phyloP scores from a whole-genome alignment of 768 basidiomycete genomes.

The Mrakia blollopis region DNA sequence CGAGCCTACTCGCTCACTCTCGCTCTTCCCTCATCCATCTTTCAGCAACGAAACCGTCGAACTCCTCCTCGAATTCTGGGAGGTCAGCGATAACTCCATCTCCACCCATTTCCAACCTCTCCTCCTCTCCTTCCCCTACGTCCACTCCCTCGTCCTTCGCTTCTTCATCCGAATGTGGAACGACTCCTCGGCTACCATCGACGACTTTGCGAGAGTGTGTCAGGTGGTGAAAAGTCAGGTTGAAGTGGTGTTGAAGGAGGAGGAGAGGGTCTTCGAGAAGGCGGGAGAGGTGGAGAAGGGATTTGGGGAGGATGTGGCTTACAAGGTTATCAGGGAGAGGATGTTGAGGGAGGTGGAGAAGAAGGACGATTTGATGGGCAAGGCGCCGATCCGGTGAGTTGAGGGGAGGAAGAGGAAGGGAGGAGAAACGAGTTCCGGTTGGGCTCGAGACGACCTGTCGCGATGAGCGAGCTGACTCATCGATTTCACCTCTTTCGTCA shows the following conservation, averaged over 20 bases:
- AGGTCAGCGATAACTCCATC: conserved; percentile 68
- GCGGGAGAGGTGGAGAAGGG: conserved; percentile 63
- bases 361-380: conserved; percentile 80
- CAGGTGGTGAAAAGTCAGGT: conserved; percentile 81
- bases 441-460: background rate
- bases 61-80: conserved; percentile 77
- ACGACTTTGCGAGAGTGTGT: conserved; percentile 70
- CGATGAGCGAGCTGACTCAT: background rate
- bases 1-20: too few species aligned
- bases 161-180: conserved; percentile 93
- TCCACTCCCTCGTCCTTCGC: conserved; percentile 71
- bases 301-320: conserved; percentile 54
- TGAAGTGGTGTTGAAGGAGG: conserved; percentile 67
- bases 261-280: conserved; percentile 39
- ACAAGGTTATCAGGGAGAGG: conserved; percentile 59
- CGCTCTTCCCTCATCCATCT: background rate
- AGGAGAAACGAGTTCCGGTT: too few species aligned
- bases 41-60: conserved; percentile 76
- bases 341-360: conserved; percentile 86
- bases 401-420: background rate
- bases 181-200: conserved; percentile 67
- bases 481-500: background rate
- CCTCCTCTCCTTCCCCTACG: conserved; percentile 74
- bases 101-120: conserved; percentile 79
- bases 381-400: conserved; percentile 74